phyloP scores from a whole-genome alignment of 164 flowering plant genomes.

The Chimonanthus praecox region DNA sequence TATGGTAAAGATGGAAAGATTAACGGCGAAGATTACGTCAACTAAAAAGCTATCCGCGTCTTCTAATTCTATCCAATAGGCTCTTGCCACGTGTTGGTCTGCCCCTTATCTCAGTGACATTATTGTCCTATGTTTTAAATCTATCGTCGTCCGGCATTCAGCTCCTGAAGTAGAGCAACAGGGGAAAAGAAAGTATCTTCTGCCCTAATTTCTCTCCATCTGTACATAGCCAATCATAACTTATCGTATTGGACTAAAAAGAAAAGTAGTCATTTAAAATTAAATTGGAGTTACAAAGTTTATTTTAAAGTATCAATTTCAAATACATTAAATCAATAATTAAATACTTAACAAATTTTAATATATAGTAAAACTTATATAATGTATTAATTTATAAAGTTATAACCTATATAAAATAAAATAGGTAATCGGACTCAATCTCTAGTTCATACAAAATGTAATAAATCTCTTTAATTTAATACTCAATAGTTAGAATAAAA shows the following conservation, averaged over 20 bases:
- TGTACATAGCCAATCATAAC: neutral
- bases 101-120: neutral
- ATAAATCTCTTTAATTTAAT: too few relatives aligned
- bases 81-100: neutral
- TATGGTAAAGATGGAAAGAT: neutral
- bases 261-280: neutral
- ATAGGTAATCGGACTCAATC: too few relatives aligned
- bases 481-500: too few relatives aligned
- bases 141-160: neutral
- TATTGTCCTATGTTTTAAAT: too few relatives aligned
- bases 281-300: neutral
- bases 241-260: neutral
- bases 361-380: too few relatives aligned
- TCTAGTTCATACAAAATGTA: too few relatives aligned
- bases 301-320: too few relatives aligned
- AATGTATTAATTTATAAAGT: too few relatives aligned
- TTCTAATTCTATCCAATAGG: neutral
- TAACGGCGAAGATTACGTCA: neutral
- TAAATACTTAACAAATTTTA: too few relatives aligned
- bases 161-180: neutral
- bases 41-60: neutral
- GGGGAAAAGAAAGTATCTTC: neutral
- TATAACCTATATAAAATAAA: too few relatives aligned
- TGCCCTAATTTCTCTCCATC: too few relatives aligned
- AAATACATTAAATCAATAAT: too few relatives aligned